Evolutionary conservation across 1,284 basidiomycete genomes (phyloP).

Genomic region (Inonotus hispidus): DNA sequence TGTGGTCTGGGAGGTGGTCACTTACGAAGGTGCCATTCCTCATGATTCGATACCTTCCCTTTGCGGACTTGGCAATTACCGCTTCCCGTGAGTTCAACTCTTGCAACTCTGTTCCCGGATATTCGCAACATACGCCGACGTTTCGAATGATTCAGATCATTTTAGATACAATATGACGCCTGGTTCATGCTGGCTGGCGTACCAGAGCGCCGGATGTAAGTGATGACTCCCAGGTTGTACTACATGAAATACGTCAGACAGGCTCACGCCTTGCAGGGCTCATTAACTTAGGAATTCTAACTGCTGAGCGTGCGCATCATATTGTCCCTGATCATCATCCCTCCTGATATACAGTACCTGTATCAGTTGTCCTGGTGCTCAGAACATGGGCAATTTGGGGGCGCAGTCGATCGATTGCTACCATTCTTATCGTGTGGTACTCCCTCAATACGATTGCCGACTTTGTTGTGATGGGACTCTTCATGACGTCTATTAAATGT

Average conservation of each 20-base stretch:
- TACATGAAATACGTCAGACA: not conserved
- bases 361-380: not conserved
- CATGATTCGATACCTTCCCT: constrained; percentile 7
- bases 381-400: constrained; percentile 10
- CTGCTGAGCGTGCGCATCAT: not conserved
- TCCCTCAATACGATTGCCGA: not conserved
- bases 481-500: constrained; percentile 5
- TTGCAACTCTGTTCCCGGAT: too few relatives aligned
- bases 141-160: not conserved
- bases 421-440: not conserved
- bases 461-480: constrained; percentile 4
- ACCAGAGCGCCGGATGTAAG: constrained; percentile 11
- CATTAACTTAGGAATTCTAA: constrained; percentile 1
- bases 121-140: not conserved
- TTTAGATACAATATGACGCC: not conserved
- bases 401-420: not conserved
- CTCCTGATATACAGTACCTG: too few relatives aligned
- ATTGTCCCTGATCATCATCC: not conserved
- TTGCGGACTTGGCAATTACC: constrained; percentile 3
- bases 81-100: constrained; percentile 2
- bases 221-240: not conserved
- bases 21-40: not conserved
- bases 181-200: not conserved
- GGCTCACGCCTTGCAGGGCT: not conserved
- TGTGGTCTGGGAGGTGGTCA: constrained; percentile 1